Base-by-base conservation (phyloP, 2,329 filamentous ascomycete species). In the Aureobasidium zeae region DNA sequence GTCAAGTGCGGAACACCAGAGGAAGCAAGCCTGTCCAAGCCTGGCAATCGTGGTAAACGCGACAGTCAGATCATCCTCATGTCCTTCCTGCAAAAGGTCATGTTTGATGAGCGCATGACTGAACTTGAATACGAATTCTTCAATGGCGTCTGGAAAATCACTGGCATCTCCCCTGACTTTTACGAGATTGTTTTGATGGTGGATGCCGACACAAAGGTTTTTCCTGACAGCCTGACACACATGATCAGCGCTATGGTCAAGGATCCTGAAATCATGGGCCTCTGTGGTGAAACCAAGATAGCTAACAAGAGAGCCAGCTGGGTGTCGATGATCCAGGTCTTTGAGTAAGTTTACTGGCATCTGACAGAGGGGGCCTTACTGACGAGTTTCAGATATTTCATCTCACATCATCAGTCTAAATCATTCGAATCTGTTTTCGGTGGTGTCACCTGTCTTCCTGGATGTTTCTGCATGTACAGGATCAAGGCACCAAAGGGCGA, bases 51-150 rank as follows among this genome's bases (percentile, higher is more conserved):
- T 66, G 93, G 91, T 65, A 98, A 98, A 73, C 86, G 91, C 61
- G 91, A 98, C 73, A 94, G 86, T 70, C 91, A 98, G 64, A 95
- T 98, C 58, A 91, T 98, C 55, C 74, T 98, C 53, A 98, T 98
- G 91, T 95, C 88, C 4, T 98, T 98, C 74, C 70, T 98, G 54
- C 91, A 98, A 62, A 98, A 98, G 70, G 91, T 98, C 59, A 98
- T 98, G 91, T 98, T 98, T 57, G 91, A 98, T 62, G 93, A 98
- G 67, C 84, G 91, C 49, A 98, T 98, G 91, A 98, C 93, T 13
- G 89, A 98, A 64, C 81, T 98, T 41, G 91, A 98, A 63, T 98
- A 87, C 59, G 91, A 98, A 61, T 96, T 98, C 85, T 98, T 98
- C 72, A 98, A 96, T 61, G 91, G 91, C 43, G 74, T 98, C 51